phyloP scores from a whole-genome alignment of 1,139 yeast genomes.

The Candida glucosophila region DNA sequence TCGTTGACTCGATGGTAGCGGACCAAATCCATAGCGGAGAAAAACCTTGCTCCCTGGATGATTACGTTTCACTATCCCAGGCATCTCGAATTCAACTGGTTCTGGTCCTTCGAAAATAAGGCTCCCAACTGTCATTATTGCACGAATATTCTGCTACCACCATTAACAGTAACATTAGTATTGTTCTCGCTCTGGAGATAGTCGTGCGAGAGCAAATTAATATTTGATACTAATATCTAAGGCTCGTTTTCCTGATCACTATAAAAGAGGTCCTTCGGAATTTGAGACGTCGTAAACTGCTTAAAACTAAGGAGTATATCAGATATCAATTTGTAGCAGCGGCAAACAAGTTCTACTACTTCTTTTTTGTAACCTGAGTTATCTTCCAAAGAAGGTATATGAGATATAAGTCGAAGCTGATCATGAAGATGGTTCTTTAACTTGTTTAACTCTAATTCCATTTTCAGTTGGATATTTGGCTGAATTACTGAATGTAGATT shows the following conservation, averaged over 20 bases:
- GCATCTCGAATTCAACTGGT: slow-evolving; percentile 13
- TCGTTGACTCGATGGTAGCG: slow-evolving; percentile 22
- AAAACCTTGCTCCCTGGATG: slow-evolving; percentile 27
- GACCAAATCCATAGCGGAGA: slow-evolving; percentile 40
- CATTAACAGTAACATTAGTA: too few relatives aligned
- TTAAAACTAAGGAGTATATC: background rate
- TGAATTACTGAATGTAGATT: too few relatives aligned
- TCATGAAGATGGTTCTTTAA: background rate
- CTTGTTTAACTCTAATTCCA: background rate
- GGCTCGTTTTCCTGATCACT: too few relatives aligned
- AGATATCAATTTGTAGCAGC: background rate
- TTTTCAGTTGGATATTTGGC: background rate
- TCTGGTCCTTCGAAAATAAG: slow-evolving; percentile 1
- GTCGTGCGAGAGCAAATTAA: too few relatives aligned
- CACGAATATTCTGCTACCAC: background rate
- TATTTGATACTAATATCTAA: too few relatives aligned
- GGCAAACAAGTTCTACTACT: background rate
- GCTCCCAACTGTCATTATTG: too few relatives aligned
- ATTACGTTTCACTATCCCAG: slow-evolving; percentile 12
- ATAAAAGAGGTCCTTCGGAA: too few relatives aligned
- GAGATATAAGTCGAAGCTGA: background rate
- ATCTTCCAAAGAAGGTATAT: background rate
- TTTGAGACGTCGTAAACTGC: too few relatives aligned
- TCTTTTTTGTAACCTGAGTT: background rate
- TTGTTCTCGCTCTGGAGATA: too few relatives aligned